Base-by-base conservation (phyloP, 768 basidiomycete genomes). In the Mycena amicta region DNA sequence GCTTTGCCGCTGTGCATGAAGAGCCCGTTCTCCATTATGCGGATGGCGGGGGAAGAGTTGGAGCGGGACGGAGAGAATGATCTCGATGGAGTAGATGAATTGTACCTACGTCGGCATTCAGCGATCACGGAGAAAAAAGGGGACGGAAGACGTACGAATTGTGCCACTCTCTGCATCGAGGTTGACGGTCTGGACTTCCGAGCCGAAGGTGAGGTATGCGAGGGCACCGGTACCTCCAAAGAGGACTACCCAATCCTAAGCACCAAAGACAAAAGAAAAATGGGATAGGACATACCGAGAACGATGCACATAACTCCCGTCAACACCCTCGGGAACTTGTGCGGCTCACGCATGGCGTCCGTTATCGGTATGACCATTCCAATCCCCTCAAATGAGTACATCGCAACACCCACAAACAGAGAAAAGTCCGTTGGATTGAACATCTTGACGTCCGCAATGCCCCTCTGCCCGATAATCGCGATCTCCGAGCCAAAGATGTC, bases 301-400 rank as follows among this genome's bases (percentile, higher is more conserved):
- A 95, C 80, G 72, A 88, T 86, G n/a, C 89, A 66, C 95, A 98
- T 98, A 56, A 98, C 95, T 12, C 88, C 90, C 8, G 92, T 91
- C 47, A 99, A 74, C 3, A 89, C 93, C 49, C 73, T 77, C 4
- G 96, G 95, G 82, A 98, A 97, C 74, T 93, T 95, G 67, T 83
- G 87, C 2, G 96, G 97, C 69, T 98, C 94, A 25, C 84, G 83
- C 97, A 99, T 99, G 4, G 95, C 88, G 70, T 99, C 95, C 13
- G 93, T 93, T 67, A 99, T 97, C 20, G 97, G 97, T 60, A 99
- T 92, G 61, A 99, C 89, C 74, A 98, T 77, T 49, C 96, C 97
- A 64, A 99, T 93, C 8, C 96, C 96, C 73, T 99, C 96, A 66
- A 98, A 99, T 1, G 97, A 93, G 73, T 98, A 98, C 28, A 98